Percentiles rank a stretch among this genome's conserved stretches.
Conservation (phyloP, 2,329 filamentous ascomycete genomes). For the Fonsecaea monophora region DNA sequence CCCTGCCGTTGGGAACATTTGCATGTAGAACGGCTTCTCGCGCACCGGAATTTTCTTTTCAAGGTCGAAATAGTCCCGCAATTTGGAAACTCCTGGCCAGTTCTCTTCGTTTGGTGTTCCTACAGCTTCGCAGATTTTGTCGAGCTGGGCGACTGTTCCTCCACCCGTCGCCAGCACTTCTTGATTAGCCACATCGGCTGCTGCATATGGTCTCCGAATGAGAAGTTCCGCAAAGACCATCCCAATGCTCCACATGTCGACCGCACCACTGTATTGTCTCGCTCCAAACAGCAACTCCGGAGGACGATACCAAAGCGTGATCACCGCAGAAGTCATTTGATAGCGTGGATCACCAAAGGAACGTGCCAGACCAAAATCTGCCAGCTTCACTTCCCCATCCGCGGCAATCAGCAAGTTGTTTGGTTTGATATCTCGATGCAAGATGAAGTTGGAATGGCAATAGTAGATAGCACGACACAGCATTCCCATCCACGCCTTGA, state of each 20-base stretch:
- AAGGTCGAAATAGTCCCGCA: conserved; percentile 78
- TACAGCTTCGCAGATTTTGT: conserved; percentile 80
- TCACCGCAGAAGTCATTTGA: conserved; percentile 91
- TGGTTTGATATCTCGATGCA: conserved; percentile 98
- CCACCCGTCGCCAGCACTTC: conserved; percentile 33
- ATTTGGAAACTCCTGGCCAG: conserved; percentile 87
- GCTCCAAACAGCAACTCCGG: conserved; percentile 93
- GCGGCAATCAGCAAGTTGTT: conserved; percentile 96
- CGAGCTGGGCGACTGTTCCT: conserved; percentile 74
- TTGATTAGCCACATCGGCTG: conserved; percentile 74
- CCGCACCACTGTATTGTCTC: conserved; percentile 84
- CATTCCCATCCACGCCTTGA: conserved; percentile 99
- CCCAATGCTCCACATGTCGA: conserved; percentile 93
- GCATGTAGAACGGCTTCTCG: conserved; percentile 74
- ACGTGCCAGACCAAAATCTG: conserved; percentile 94
- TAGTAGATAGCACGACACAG: conserved; percentile 91
- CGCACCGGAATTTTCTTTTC: conserved; percentile 63
- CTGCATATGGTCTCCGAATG: conserved; percentile 80
- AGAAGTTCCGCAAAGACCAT: conserved; percentile 92
- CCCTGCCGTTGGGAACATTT: conserved; percentile 80
- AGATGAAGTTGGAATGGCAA: conserved; percentile 90
- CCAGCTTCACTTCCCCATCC: conserved; percentile 91
- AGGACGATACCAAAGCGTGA: conserved; percentile 95
- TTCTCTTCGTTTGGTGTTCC: conserved; percentile 92
- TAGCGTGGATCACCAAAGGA: conserved; percentile 86